Evolutionary conservation across 2,329 filamentous ascomycete genomes (phyloP).

Genomic region (Hymenotorrendiella dingleyae): DNA sequence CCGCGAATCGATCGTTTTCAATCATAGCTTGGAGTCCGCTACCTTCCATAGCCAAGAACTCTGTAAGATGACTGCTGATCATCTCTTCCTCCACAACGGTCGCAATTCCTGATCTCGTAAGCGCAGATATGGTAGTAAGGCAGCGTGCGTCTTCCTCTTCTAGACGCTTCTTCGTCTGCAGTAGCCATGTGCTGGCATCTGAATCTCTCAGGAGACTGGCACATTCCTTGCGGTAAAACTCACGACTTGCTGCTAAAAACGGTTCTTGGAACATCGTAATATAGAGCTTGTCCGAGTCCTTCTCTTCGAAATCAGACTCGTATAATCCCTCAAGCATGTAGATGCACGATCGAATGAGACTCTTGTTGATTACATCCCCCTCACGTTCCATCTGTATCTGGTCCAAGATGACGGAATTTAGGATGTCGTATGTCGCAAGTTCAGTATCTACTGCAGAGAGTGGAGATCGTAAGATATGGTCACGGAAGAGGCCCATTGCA

Average conservation of each 20-base stretch:
- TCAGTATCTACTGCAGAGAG: constrained; percentile 38
- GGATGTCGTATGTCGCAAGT: constrained; percentile 60
- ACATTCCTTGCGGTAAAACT: constrained; percentile 74
- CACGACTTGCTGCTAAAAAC: constrained; percentile 64
- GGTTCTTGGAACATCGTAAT: constrained; percentile 73
- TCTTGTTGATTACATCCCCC: constrained; percentile 81
- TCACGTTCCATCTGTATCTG: constrained; percentile 89
- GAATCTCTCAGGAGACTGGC: constrained; percentile 67
- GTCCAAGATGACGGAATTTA: constrained; percentile 79
- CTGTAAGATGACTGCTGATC: constrained; percentile 69
- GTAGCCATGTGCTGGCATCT: constrained; percentile 77
- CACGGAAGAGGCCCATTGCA: constrained; percentile 82
- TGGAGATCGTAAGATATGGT: constrained; percentile 67
- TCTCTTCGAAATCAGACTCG: constrained; percentile 71
- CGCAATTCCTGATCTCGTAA: constrained; percentile 68
- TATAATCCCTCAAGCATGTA: constrained; percentile 89
- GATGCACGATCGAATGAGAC: constrained; percentile 73
- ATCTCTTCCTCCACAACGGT: constrained; percentile 75
- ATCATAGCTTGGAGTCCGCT: constrained; percentile 87
- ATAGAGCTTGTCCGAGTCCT: constrained; percentile 76
- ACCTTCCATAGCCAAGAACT: constrained; percentile 77
- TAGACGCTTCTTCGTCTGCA: constrained; percentile 67
- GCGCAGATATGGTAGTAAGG: constrained; percentile 68
- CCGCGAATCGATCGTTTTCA: constrained; percentile 75
- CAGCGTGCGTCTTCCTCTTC: constrained; percentile 79